phyloP scores from a whole-genome alignment of 345 rosid genomes.

The Linum tenue region DNA sequence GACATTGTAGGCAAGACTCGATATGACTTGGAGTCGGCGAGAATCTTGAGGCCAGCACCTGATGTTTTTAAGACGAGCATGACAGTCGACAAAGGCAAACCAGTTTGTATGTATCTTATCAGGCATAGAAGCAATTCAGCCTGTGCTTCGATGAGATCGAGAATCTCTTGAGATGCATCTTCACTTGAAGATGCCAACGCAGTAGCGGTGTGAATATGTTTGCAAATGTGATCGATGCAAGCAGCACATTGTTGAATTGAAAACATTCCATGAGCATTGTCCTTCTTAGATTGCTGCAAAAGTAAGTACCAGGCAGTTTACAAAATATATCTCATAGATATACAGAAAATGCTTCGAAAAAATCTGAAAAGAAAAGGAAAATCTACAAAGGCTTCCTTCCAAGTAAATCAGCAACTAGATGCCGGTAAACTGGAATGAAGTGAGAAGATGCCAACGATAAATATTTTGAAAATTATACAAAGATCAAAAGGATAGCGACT shows the following conservation, averaged over 20 bases:
- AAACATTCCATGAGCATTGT: conserved; percentile 28
- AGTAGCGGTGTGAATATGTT: conserved; percentile 26
- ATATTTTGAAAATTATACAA: conserved; percentile 6
- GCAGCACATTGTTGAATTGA: conserved; percentile 41
- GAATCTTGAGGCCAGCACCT: conserved; percentile 53
- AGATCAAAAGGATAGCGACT: conserved; percentile 31
- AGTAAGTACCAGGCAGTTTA: not conserved
- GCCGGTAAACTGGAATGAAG: not conserved
- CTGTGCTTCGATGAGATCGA: conserved; percentile 55
- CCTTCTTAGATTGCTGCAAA: conserved; percentile 15
- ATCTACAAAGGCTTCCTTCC: not conserved
- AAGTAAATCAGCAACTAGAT: not conserved
- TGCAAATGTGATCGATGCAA: conserved; percentile 44
- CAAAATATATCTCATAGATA: not conserved
- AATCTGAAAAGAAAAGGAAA: conserved; percentile 3
- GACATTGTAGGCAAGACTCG: conserved; percentile 33
- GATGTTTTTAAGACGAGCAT: conserved; percentile 45
- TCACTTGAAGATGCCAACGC: conserved; percentile 37
- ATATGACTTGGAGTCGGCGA: conserved; percentile 42
- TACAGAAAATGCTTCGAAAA: not conserved
- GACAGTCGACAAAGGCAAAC: conserved; percentile 37
- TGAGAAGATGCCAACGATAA: not conserved
- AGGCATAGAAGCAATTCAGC: conserved; percentile 59
- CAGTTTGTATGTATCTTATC: conserved; percentile 34
- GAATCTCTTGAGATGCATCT: conserved; percentile 43